Conservation (phyloP, 345 rosid species). For the Lumnitzera racemosa region DNA sequence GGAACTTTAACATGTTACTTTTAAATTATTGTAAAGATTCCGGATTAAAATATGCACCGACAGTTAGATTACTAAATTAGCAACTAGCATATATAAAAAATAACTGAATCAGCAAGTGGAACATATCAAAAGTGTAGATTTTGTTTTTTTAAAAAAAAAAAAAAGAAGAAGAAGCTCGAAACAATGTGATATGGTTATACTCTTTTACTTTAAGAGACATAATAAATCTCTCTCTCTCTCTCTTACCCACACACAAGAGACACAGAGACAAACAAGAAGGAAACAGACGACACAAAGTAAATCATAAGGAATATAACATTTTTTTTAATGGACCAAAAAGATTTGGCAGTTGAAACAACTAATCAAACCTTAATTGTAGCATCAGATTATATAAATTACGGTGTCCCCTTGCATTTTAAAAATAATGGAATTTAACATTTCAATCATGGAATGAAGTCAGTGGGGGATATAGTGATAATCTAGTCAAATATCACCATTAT, state of each 20-base stretch:
- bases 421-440: too few relatives aligned
- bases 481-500: too few relatives aligned
- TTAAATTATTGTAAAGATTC: neutral
- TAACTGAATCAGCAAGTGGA: slow-evolving; percentile 24
- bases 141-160: neutral
- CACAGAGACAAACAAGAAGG: too few relatives aligned
- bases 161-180: slow-evolving; percentile 6
- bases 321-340: too few relatives aligned
- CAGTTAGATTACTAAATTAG: neutral
- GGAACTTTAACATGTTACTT: slow-evolving; percentile 8
- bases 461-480: too few relatives aligned
- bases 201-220: slow-evolving; percentile 4
- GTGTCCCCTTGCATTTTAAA: too few relatives aligned
- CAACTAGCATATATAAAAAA: neutral
- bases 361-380: slow-evolving; percentile 5
- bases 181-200: slow-evolving; percentile 2
- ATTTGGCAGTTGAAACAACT: slow-evolving; percentile 2
- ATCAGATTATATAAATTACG: too few relatives aligned
- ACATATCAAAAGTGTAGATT: slow-evolving; percentile 1
- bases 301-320: neutral
- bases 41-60: neutral
- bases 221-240: neutral
- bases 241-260: too few relatives aligned
- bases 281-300: too few relatives aligned
- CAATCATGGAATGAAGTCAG: too few relatives aligned